A percentile compares a stretch with the other conserved stretches of the same genome.
Evolutionary conservation across 768 basidiomycete species (phyloP).

Genomic region (Rhodocollybia butyracea): DNA sequence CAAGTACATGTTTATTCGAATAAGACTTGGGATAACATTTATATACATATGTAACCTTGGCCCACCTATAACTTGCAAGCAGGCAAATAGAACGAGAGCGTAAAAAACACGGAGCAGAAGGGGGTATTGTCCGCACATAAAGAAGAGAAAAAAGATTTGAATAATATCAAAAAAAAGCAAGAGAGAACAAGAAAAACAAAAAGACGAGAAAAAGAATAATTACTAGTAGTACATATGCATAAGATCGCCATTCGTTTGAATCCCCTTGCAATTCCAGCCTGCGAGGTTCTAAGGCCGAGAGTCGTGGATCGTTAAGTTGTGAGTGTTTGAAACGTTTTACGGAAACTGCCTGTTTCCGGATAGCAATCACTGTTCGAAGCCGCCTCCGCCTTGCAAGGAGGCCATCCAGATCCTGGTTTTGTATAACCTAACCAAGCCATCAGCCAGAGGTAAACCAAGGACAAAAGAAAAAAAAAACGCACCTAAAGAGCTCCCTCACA

Average conservation of each 20-base stretch:
- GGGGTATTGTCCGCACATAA: too few relatives aligned
- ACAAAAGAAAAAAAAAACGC: slow-evolving; percentile 14
- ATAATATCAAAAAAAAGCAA: not conserved
- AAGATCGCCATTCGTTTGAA: not conserved
- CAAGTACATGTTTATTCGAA: too few relatives aligned
- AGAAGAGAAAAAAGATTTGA: too few relatives aligned
- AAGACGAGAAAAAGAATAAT: not conserved
- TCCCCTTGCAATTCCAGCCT: too few relatives aligned
- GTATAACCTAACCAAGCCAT: slow-evolving; percentile 55
- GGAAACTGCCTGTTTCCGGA: not conserved
- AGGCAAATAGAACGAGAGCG: too few relatives aligned
- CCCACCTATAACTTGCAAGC: too few relatives aligned
- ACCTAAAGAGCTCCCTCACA: slow-evolving; percentile 93
- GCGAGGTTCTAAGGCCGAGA: too few relatives aligned
- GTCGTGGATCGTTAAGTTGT: not conserved
- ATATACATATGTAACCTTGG: too few relatives aligned
- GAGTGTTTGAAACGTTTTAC: not conserved
- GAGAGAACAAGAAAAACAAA: not conserved
- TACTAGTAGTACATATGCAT: slow-evolving; percentile 4
- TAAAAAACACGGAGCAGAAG: too few relatives aligned
- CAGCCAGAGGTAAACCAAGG: not conserved
- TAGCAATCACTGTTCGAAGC: slow-evolving; percentile 15
- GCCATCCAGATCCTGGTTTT: slow-evolving; percentile 98
- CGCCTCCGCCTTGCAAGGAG: slow-evolving; percentile 54
- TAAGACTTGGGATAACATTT: too few relatives aligned